A percentile compares a stretch with the other conserved stretches of the same genome.
phyloP scores from a whole-genome alignment of 495 filamentous ascomycete genomes.

The Aspergillus hancockii region DNA sequence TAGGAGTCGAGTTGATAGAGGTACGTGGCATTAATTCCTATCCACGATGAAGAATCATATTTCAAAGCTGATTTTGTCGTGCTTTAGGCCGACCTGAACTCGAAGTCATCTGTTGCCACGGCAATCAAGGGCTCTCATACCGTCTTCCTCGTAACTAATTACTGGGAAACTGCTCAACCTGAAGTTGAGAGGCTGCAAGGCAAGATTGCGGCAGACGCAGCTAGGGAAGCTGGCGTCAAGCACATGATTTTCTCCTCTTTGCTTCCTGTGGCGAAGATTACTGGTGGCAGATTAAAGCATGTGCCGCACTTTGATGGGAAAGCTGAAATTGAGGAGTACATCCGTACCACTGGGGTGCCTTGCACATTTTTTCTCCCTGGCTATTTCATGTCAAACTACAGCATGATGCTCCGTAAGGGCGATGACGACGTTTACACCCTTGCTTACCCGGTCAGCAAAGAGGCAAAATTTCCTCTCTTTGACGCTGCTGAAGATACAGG shows the following conservation, averaged over 20 bases:
- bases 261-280: conserved; percentile 33
- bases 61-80: too few relatives aligned
- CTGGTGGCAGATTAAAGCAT: conserved; percentile 32
- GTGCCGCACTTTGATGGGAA: conserved; percentile 66
- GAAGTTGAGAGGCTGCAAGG: conserved; percentile 53
- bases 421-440: conserved; percentile 13
- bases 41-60: conserved; percentile 47
- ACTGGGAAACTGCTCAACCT: conserved; percentile 20
- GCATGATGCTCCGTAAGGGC: conserved; percentile 21
- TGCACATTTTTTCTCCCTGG: conserved; percentile 59
- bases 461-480: conserved; percentile 51
- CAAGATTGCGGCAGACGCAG: conserved; percentile 56
- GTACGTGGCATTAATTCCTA: conserved; percentile 17
- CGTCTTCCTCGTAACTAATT: conserved; percentile 31
- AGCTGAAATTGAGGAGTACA: conserved; percentile 60
- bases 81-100: too few relatives aligned
- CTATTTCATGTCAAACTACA: conserved; percentile 58
- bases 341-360: conserved; percentile 46
- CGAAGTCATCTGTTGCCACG: conserved; percentile 42
- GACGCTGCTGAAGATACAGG: conserved; percentile 51
- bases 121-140: conserved; percentile 39
- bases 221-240: conserved; percentile 28
- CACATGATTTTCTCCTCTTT: conserved; percentile 30
- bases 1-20: conserved; percentile 25
- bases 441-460: conserved; percentile 9